Evolutionary conservation across 208 protist genomes (phyloP), one percentile per base, ranked within the genome.

Genomic region (Acanthamoeba polyphaga): DNA sequence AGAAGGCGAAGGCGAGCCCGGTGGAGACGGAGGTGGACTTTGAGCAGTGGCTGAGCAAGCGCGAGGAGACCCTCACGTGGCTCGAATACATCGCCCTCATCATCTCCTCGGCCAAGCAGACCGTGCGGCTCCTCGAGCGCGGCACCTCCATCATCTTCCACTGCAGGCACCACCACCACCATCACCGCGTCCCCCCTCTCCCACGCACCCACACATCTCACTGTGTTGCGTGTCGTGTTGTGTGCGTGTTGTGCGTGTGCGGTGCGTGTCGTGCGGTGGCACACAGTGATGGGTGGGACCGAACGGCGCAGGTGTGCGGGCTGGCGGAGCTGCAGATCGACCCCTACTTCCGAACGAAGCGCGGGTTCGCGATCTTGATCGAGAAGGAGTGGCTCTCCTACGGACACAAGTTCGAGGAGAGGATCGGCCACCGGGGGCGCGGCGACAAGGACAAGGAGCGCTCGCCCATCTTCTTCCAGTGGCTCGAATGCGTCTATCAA

Each of bases 321-420:
- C 94, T 98, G 10, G 97, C 98, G 22, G 97, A 98, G 97, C 89
- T 99, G 3, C 80, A 99, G 49, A 84, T 99, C 0, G 99, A 99
- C 89, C 98, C 99, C 15, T 99, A 98, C 96, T 99, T 99, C 96
- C 97, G 99, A 74, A 99, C 99, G 64, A 95, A 98, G 22, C 91
- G 98, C 22, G 99, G 99, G 15, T 99, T 99, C 96, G 97, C 97
- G 91, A 95, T 98, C 9, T 95, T 99, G 32, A 95, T 99, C n/a
- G 92, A 99, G 95, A 99, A 99, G 95, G 99, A 99, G 88, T 99
- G 99, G 97, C 97, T 98, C 66, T 96, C 96, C 6, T 99, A 99
- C 95, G 99, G 99, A 0, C 99, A 99, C 97, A 99, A 99, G 94
- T 99, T 99, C 94, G 98, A 97, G 2, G 90, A 94, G 38, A 38